phyloP scores from a whole-genome alignment of 2,329 filamentous ascomycete species.

The Hirsutella rhossiliensis region DNA sequence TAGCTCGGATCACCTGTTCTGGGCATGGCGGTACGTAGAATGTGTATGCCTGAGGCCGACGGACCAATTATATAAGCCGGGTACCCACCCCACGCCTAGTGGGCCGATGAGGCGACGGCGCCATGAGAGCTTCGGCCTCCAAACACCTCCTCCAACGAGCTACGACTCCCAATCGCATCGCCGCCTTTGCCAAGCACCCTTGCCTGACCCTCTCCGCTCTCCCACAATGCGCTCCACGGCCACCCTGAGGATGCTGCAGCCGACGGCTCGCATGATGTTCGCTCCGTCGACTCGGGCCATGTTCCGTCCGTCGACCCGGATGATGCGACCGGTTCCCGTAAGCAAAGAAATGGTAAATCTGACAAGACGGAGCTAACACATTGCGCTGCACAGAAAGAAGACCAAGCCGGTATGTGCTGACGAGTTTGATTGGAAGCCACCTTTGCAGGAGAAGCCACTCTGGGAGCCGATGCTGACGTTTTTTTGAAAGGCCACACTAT shows the following conservation, averaged over 20 bases:
- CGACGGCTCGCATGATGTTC: slow-evolving; percentile 53
- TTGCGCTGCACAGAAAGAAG: slow-evolving; percentile 42
- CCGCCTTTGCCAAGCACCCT: slow-evolving; percentile 13
- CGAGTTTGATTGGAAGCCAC: not conserved
- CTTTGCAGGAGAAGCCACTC: slow-evolving; percentile 2
- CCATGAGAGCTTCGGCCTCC: slow-evolving; percentile 9
- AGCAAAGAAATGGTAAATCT: slow-evolving; percentile 13
- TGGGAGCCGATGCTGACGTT: too few species aligned
- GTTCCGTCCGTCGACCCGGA: slow-evolving; percentile 52
- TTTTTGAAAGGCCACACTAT: slow-evolving; percentile 70
- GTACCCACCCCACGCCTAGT: slow-evolving; percentile 9
- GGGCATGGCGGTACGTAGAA: slow-evolving; percentile 17
- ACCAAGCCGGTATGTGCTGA: slow-evolving; percentile 50
- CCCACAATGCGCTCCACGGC: slow-evolving; percentile 53
- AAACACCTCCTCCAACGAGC: slow-evolving; percentile 13
- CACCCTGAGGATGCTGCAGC: slow-evolving; percentile 54
- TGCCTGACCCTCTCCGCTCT: slow-evolving; percentile 16
- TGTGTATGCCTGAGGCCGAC: slow-evolving; percentile 25
- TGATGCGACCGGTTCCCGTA: slow-evolving; percentile 64
- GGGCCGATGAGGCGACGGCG: not conserved
- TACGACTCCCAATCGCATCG: slow-evolving; percentile 20
- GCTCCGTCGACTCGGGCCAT: slow-evolving; percentile 51
- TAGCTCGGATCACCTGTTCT: slow-evolving; percentile 19
- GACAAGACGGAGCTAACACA: slow-evolving; percentile 12
- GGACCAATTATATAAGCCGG: slow-evolving; percentile 22